Evolutionary conservation across 1,284 basidiomycete species (phyloP).

Genomic region (Cutaneotrichosporon arboriforme): DNA sequence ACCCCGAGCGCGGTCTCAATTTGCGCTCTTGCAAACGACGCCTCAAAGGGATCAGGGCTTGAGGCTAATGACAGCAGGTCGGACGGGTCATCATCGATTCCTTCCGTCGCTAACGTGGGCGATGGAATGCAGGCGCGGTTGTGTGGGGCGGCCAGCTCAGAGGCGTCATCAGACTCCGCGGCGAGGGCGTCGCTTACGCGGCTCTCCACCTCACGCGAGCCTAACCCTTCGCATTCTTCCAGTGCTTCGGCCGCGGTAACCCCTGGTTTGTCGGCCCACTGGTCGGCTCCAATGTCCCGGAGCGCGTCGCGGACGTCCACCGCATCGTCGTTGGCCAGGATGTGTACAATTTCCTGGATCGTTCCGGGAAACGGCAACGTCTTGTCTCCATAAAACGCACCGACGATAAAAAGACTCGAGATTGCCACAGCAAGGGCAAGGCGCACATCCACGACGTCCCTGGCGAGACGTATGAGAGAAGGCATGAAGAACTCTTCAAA

Average conservation of each 20-base stretch:
- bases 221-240: neutral
- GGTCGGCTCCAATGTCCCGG: slow-evolving; percentile 24
- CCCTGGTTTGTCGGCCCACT: slow-evolving; percentile 7
- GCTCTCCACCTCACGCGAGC: slow-evolving; percentile 54
- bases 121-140: slow-evolving; percentile 3
- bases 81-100: neutral
- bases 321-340: slow-evolving; percentile 31
- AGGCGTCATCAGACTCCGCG: neutral
- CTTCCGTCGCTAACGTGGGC: neutral
- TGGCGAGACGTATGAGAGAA: slow-evolving; percentile 57
- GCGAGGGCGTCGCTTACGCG: slow-evolving; percentile 61
- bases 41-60: slow-evolving; percentile 3
- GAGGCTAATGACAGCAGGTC: too few relatives aligned
- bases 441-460: slow-evolving; percentile 78
- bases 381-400: slow-evolving; percentile 34
- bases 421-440: slow-evolving; percentile 64
- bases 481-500: slow-evolving; percentile 61
- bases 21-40: slow-evolving; percentile 2
- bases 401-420: slow-evolving; percentile 37
- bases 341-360: slow-evolving; percentile 26
- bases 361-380: slow-evolving; percentile 19
- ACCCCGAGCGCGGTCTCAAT: neutral
- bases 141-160: neutral
- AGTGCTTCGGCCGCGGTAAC: neutral
- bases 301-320: slow-evolving; percentile 39